phyloP scores from a whole-genome alignment of 2,329 filamentous ascomycete genomes.

The Teratosphaeria zuluensis region DNA sequence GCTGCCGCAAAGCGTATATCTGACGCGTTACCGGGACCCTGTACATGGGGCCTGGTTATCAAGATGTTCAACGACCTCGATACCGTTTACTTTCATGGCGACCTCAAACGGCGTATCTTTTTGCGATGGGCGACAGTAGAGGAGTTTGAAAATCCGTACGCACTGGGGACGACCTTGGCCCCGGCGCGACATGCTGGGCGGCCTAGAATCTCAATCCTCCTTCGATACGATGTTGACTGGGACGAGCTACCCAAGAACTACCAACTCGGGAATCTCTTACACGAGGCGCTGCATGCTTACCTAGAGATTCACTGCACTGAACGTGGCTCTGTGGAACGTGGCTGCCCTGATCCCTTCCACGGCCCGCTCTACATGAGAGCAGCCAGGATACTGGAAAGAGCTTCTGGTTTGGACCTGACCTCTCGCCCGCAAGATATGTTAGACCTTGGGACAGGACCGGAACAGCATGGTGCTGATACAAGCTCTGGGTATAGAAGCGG shows the following conservation, averaged over 20 bases:
- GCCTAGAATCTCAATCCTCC: background rate
- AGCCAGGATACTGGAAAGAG: background rate
- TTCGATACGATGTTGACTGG: background rate
- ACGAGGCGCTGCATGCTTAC: background rate
- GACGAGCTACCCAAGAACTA: background rate
- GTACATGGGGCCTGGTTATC: slow-evolving; percentile 6
- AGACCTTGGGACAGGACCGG: background rate
- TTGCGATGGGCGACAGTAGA: slow-evolving; percentile 1
- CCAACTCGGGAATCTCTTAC: background rate
- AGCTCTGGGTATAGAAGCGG: background rate
- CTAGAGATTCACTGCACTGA: background rate
- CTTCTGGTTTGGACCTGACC: background rate
- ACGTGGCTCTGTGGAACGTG: background rate
- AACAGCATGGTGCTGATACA: background rate
- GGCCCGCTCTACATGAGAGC: background rate
- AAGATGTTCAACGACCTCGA: slow-evolving; percentile 11
- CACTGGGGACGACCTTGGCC: background rate
- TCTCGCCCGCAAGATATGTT: background rate
- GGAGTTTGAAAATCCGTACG: background rate
- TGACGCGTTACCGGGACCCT: background rate
- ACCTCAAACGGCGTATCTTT: slow-evolving; percentile 4
- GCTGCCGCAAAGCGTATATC: background rate
- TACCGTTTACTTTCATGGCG: slow-evolving; percentile 6
- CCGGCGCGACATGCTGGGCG: background rate
- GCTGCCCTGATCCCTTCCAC: background rate